Evolutionary conservation across 164 flowering plant genomes (phyloP), one percentile per base, ranked within the genome.

Genomic region (Vitis amurensis): DNA sequence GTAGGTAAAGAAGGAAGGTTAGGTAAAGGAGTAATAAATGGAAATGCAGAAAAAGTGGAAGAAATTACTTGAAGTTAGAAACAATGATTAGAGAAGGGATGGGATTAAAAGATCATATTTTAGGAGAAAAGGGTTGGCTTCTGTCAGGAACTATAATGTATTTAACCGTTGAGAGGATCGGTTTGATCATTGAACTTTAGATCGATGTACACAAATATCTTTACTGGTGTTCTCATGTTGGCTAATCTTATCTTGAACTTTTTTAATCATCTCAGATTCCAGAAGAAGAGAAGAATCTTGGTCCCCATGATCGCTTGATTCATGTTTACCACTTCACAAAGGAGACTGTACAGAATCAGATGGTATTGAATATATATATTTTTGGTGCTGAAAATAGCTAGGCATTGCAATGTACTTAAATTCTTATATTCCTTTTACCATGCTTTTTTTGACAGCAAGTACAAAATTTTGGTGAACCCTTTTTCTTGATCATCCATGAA

Each of bases 381-480:
- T 4, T 19, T 44, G 44, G 44, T 31, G 5, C 44, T 31, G 44
- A 31, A 31, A 31, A 31, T 31, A 31, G 44, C 6, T 31, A 31
- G 44, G 7, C 44, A 31, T 31, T 31, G 44, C 44, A 31, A 31
- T 23, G 27, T 31, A 31, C 7, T 31, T 31, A 31, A 31, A 31
- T 31, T 31, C 10, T 57, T 9, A 31, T 31, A 31, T 31, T 31
- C n/a, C 10, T 57, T 17, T 17, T 5, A 16, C 2, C 10, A 57
- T 57, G 9, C 37, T 29, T 29, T 15, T n/a, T 30, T 61, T 50
- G 55, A 75, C 88, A 91, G 97, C 98, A 92, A 84, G 89, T 93
- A 57, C 97, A 92, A 78, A 91, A 96, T 77, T 96, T 96, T 70
- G 99, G 98, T 50, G 99, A 96, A 50, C 99, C 99, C 51, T 96